Evolutionary conservation across 2,329 filamentous ascomycete species (phyloP).

Genomic region (Thermoascus crustaceus): DNA sequence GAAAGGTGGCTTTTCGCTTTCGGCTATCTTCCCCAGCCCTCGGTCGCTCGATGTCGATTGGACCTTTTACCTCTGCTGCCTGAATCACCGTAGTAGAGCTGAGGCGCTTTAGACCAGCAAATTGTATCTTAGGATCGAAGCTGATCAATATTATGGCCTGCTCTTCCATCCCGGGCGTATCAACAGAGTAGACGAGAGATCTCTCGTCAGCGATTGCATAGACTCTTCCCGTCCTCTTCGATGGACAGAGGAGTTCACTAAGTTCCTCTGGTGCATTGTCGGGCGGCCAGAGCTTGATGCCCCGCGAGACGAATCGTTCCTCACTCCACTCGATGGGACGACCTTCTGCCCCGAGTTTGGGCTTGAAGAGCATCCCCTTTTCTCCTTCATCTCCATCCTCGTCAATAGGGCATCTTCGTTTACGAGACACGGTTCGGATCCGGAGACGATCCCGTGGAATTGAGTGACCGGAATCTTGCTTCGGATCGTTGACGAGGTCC

Average conservation of each 20-base stretch:
- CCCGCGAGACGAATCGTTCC: slow-evolving; percentile 31
- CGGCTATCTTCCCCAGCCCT: slow-evolving; percentile 4
- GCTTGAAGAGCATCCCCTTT: slow-evolving; percentile 20
- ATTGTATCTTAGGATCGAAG: slow-evolving; percentile 30
- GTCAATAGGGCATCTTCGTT: slow-evolving; percentile 32
- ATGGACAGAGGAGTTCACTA: slow-evolving; percentile 32
- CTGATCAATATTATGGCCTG: slow-evolving; percentile 31
- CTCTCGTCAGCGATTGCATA: slow-evolving; percentile 32
- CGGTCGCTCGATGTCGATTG: slow-evolving; percentile 11
- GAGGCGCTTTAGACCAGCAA: slow-evolving; percentile 17
- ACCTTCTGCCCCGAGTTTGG: slow-evolving; percentile 18
- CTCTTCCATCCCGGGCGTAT: slow-evolving; percentile 13
- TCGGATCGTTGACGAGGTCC: slow-evolving; percentile 37
- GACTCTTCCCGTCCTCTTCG: slow-evolving; percentile 23
- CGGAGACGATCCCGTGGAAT: slow-evolving; percentile 32
- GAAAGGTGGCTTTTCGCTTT: neutral
- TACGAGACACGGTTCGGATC: slow-evolving; percentile 35
- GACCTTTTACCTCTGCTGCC: slow-evolving; percentile 6
- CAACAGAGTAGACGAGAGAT: slow-evolving; percentile 33
- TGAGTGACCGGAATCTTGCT: slow-evolving; percentile 15
- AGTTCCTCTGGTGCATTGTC: slow-evolving; percentile 31
- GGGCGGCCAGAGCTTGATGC: slow-evolving; percentile 35
- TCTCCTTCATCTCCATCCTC: slow-evolving; percentile 20
- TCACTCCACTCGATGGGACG: slow-evolving; percentile 29
- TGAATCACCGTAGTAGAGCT: slow-evolving; percentile 6